Evolutionary conservation across 2,329 filamentous ascomycete species (phyloP).

Genomic region (Epichloe coenophiala): DNA sequence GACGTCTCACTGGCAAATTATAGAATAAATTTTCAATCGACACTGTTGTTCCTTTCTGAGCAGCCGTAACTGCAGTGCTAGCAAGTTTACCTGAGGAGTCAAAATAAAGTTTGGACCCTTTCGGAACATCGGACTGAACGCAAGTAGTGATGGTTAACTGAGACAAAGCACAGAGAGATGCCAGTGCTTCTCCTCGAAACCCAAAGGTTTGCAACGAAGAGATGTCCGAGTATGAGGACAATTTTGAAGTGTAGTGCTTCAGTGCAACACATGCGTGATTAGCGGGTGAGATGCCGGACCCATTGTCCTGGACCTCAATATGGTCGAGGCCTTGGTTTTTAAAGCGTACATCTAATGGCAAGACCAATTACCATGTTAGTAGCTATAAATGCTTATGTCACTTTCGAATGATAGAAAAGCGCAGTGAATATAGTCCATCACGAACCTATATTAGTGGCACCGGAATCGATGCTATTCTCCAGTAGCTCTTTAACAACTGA

Average conservation of each 20-base stretch:
- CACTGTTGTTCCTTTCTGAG: slow-evolving; percentile 79
- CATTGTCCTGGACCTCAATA: slow-evolving; percentile 97
- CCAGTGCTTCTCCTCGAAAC: slow-evolving; percentile 90
- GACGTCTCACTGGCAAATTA: slow-evolving; percentile 77
- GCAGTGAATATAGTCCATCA: background rate
- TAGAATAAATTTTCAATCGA: slow-evolving; percentile 73
- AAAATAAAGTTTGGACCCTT: slow-evolving; percentile 75
- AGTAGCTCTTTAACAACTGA: slow-evolving; percentile 95
- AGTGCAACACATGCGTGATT: slow-evolving; percentile 81
- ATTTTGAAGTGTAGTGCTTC: slow-evolving; percentile 95
- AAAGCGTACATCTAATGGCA: slow-evolving; percentile 69
- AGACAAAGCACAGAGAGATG: slow-evolving; percentile 84
- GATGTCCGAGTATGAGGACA: slow-evolving; percentile 79
- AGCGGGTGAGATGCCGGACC: slow-evolving; percentile 67
- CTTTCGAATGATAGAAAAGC: background rate
- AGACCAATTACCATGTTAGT: background rate
- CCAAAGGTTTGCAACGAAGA: slow-evolving; percentile 79
- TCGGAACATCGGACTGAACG: slow-evolving; percentile 63
- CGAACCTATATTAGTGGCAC: slow-evolving; percentile 70
- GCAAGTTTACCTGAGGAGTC: slow-evolving; percentile 72
- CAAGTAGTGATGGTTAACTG: slow-evolving; percentile 75
- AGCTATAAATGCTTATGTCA: background rate
- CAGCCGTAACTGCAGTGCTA: slow-evolving; percentile 60
- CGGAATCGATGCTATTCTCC: slow-evolving; percentile 90
- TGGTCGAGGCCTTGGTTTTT: slow-evolving; percentile 88